Base-by-base conservation (phyloP, 495 filamentous ascomycete genomes). In the Aspergillus heteromorphus region DNA sequence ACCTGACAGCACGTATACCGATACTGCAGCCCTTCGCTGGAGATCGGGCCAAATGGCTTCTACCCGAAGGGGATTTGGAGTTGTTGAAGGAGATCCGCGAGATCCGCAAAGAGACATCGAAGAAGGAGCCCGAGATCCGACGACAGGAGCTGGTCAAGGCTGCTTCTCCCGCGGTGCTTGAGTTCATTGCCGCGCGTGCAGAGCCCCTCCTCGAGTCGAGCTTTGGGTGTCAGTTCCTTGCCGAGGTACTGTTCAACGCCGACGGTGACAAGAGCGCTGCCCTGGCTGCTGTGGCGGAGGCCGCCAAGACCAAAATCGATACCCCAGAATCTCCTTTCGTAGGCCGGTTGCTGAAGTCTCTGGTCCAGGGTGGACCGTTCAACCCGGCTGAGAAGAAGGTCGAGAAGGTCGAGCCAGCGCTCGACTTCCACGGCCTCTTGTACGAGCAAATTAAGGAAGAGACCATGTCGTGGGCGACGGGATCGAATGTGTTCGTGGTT, bases 321-420 rank as follows among this genome's bases (percentile, higher is more conserved):
- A 64, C 73, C 8, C 65, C 73, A 41, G 78, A 81, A 49, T 78
- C 79, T 0, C 73, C 89, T 2, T 79, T 82, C 52, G 86, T 84
- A 2, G 88, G 89, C n/a, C 83, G 88, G 47, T 87, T 96, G 84
- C 80, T 96, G 56, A 97, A 95, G 71, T 85, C 85, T 0, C 79
- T 99, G 1, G 87, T 96, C 21, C 81, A 87, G 29, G 92, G 93
- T 18, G 93, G 95, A 9, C 83, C 79, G 20, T 98, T 86, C 67
- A 90, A 96, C 71, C 76, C 74, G 19, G 78, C 75, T 30, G 75
- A 78, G 2, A 89, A 87, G 67, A 79, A 77, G 45, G 72, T 95
- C 41, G 82, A 83, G 62, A 80, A 82, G 53, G 77, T 85, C 16
- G 79, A 87, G n/a, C 89, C 91, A 7, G 73, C 84, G n/a, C 76